These are phyloP conservation scores for Diphasiastrum complanatum DNA, from an alignment of 83 land plant species.

Conservation along the genomic window DNA sequence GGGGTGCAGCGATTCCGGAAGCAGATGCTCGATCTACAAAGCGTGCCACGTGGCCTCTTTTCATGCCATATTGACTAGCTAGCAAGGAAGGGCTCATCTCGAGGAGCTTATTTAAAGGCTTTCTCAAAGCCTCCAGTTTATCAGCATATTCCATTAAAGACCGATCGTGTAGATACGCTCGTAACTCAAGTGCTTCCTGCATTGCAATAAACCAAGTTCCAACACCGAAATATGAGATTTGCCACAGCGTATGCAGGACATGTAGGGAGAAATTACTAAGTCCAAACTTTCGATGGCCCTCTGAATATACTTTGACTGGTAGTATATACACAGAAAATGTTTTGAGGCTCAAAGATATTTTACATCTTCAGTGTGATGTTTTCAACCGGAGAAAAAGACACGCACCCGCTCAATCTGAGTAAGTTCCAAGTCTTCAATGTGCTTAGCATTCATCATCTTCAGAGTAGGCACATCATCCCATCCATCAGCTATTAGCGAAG, in stretches of 20 bases:
- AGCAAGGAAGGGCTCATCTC: conserved; percentile 27
- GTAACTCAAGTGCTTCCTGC: conserved; percentile 60
- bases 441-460: conserved; percentile 50
- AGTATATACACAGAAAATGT: too few species aligned
- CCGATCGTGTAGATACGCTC: conserved; percentile 55
- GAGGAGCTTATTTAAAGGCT: conserved; percentile 43
- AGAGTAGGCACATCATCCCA: conserved; percentile 72
- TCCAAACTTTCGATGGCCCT: too few species aligned
- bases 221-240: background rate
- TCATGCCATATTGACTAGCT: conserved; percentile 50
- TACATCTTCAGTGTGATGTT: too few species aligned
- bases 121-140: conserved; percentile 47
- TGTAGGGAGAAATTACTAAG: background rate
- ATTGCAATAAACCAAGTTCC: background rate
- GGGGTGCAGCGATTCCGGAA: conserved; percentile 34
- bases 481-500: conserved; percentile 42
- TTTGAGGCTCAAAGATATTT: too few species aligned
- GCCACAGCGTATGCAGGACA: background rate
- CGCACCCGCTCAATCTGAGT: conserved; percentile 45
- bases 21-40: conserved; percentile 41
- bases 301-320: too few species aligned
- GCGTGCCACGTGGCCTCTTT: conserved; percentile 65
- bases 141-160: conserved; percentile 59
- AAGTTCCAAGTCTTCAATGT: conserved; percentile 48
- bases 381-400: background rate